Percentiles rank a stretch among this genome's conserved stretches.
Evolutionary conservation across 768 basidiomycete genomes (phyloP).

Genomic region (Hygrocybe coccinea): DNA sequence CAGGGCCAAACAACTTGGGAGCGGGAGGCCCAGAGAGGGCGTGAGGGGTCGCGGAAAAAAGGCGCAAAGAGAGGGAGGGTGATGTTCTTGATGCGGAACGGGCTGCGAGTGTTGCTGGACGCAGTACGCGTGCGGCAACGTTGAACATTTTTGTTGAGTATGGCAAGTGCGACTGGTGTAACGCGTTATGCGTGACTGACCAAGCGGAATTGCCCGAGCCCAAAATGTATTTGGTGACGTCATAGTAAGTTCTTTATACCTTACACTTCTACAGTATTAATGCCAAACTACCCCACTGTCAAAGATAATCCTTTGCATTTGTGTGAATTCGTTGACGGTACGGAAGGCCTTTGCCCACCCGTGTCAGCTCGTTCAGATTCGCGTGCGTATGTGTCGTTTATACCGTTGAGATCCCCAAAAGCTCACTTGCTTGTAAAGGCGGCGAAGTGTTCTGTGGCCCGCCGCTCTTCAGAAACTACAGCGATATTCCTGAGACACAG

Average conservation of each 20-base stretch:
- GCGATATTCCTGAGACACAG: not conserved
- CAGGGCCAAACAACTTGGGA: constrained; percentile 66
- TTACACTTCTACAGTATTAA: not conserved
- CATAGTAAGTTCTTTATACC: not conserved
- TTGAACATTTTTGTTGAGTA: not conserved
- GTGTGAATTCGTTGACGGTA: too few relatives aligned
- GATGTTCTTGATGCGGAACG: constrained; percentile 35
- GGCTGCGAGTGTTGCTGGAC: constrained; percentile 38
- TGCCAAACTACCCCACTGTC: too few relatives aligned
- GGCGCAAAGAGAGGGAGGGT: constrained; percentile 37
- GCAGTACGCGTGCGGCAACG: constrained; percentile 29
- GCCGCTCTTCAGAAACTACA: not conserved
- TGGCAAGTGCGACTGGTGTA: constrained; percentile 1
- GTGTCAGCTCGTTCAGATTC: too few relatives aligned
- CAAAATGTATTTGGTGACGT: not conserved
- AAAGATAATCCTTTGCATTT: too few relatives aligned
- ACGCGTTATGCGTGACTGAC: not conserved
- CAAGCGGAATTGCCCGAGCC: not conserved
- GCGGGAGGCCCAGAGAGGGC: constrained; percentile 53
- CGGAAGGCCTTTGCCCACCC: too few relatives aligned
- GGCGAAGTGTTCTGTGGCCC: not conserved
- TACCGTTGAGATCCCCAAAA: too few relatives aligned
- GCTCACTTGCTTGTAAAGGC: too few relatives aligned
- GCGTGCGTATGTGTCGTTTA: too few relatives aligned
- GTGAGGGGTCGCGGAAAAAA: constrained; percentile 54